Evolutionary conservation across 2,329 filamentous ascomycete genomes (phyloP).

Genomic region (Aspergillus jensenii): DNA sequence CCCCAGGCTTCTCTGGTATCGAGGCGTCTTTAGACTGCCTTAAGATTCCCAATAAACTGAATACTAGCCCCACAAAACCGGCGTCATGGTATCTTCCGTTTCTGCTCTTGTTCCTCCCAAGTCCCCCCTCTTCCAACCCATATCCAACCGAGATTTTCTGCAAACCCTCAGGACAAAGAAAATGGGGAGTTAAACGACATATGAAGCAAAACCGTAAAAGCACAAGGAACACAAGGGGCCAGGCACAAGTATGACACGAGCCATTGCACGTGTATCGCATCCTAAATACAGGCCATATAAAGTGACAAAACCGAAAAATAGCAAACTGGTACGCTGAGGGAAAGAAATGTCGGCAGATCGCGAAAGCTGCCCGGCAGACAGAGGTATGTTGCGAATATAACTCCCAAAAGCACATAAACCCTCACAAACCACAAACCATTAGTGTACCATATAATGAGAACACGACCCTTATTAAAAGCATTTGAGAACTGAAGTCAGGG

Average conservation of each 20-base stretch:
- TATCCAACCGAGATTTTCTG: background rate
- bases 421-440: slow-evolving; percentile 6
- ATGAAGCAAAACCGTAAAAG: slow-evolving; percentile 5
- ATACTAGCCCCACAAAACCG: slow-evolving; percentile 11
- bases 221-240: slow-evolving; percentile 7
- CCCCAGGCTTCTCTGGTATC: slow-evolving; percentile 4
- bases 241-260: slow-evolving; percentile 14
- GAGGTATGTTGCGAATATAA: background rate
- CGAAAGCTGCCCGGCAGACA: background rate
- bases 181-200: slow-evolving; percentile 14
- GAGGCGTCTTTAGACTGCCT: background rate
- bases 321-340: background rate
- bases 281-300: slow-evolving; percentile 10
- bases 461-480: slow-evolving; percentile 4
- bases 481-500: background rate
- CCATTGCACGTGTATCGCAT: slow-evolving; percentile 14
- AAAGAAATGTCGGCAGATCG: background rate
- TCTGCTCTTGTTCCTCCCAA: slow-evolving; percentile 8
- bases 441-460: slow-evolving; percentile 4
- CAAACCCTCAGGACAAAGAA: slow-evolving; percentile 13
- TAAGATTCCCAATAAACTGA: slow-evolving; percentile 6
- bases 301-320: slow-evolving; percentile 5
- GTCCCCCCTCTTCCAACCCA: slow-evolving; percentile 6
- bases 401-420: background rate
- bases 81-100: slow-evolving; percentile 13